phyloP scores from a whole-genome alignment of 495 filamentous ascomycete genomes.

The Pyrenopolyporus hunteri region DNA sequence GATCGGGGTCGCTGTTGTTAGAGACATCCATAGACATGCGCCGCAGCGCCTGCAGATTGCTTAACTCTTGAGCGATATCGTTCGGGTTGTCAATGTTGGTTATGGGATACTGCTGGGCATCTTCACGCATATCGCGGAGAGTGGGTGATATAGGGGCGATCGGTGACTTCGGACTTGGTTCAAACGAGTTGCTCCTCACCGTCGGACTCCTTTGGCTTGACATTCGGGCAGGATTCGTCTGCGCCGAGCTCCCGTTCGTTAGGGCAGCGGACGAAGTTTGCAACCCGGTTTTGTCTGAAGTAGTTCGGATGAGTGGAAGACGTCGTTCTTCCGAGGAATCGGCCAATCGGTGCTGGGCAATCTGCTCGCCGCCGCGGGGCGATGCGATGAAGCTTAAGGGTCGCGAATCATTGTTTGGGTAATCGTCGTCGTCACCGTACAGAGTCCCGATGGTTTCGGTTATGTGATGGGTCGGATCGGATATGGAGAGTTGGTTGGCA shows the following conservation, averaged over 20 bases:
- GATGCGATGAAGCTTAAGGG: slow-evolving; percentile 55
- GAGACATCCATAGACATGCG: slow-evolving; percentile 99
- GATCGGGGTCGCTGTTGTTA: slow-evolving; percentile 86
- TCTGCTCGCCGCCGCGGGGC: slow-evolving; percentile 47
- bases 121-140: slow-evolving; percentile 59
- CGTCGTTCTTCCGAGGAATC: slow-evolving; percentile 45
- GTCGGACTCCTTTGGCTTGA: slow-evolving; percentile 48
- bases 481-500: slow-evolving; percentile 62
- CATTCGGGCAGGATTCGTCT: slow-evolving; percentile 52
- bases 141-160: slow-evolving; percentile 54
- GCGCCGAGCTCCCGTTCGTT: slow-evolving; percentile 37
- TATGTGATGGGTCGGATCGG: slow-evolving; percentile 84
- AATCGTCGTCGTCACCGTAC: slow-evolving; percentile 85
- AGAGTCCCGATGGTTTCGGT: slow-evolving; percentile 96
- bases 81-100: slow-evolving; percentile 92
- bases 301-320: slow-evolving; percentile 50
- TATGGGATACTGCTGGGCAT: slow-evolving; percentile 80
- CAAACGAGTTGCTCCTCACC: slow-evolving; percentile 52
- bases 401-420: slow-evolving; percentile 49
- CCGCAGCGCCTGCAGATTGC: slow-evolving; percentile 91
- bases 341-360: slow-evolving; percentile 33
- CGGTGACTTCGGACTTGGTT: slow-evolving; percentile 52
- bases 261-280: slow-evolving; percentile 7
- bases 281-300: slow-evolving; percentile 46
- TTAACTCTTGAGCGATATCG: slow-evolving; percentile 92